phyloP scores from a whole-genome alignment of 2,329 filamentous ascomycete species.

The Nemania abortiva region DNA sequence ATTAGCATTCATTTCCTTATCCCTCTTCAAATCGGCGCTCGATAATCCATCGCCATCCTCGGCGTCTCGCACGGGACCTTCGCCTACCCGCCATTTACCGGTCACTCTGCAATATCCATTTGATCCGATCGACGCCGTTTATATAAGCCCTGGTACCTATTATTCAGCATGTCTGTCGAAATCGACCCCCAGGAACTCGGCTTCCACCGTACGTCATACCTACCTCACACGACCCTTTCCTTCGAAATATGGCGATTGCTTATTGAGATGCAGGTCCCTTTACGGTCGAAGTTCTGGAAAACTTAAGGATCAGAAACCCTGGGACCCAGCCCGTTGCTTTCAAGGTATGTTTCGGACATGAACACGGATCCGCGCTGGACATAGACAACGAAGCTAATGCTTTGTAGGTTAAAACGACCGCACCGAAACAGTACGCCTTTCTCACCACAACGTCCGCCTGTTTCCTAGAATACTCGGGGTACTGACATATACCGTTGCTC shows the following conservation, averaged over 20 bases:
- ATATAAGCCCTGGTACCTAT: constrained; percentile 18
- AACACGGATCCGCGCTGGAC: neutral
- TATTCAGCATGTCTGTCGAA: constrained; percentile 86
- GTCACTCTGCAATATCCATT: constrained; percentile 10
- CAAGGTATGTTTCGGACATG: constrained; percentile 65
- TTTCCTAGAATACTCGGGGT: constrained; percentile 36
- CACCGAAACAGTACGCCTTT: constrained; percentile 92
- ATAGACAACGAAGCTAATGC: constrained; percentile 28
- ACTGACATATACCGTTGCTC: constrained; percentile 47
- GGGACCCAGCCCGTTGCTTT: constrained; percentile 74
- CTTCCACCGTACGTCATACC: constrained; percentile 82
- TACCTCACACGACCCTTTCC: constrained; percentile 34
- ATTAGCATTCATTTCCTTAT: neutral
- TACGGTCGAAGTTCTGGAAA: constrained; percentile 73
- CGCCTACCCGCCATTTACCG: neutral
- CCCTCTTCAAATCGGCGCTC: constrained; percentile 28
- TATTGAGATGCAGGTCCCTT: constrained; percentile 67
- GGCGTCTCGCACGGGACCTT: constrained; percentile 8
- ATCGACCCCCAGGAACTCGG: constrained; percentile 91
- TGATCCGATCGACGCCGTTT: neutral
- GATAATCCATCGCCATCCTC: constrained; percentile 25
- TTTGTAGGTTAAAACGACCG: constrained; percentile 93
- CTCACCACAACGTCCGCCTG: constrained; percentile 37
- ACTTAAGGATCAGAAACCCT: constrained; percentile 73
- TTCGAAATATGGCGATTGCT: constrained; percentile 13